These are phyloP conservation scores for Hypoxylon sp. DNA, from an alignment of 2,329 filamentous ascomycete species.

Conservation along the genomic window DNA sequence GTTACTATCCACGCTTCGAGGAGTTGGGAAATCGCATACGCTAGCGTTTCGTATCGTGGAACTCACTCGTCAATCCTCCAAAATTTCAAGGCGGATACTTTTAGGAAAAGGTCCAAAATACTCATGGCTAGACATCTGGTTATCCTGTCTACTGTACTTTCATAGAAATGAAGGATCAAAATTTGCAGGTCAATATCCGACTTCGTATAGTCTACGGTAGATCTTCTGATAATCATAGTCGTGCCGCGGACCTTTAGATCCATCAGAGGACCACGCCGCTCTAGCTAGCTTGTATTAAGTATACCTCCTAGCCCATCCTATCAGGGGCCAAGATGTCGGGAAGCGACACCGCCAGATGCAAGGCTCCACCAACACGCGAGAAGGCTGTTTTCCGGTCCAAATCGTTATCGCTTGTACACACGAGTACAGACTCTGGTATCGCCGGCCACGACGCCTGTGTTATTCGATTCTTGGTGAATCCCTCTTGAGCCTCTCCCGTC, in stretches of 20 bases:
- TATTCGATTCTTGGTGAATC: conserved; percentile 4
- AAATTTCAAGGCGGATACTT: conserved; percentile 30
- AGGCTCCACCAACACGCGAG: conserved; percentile 39
- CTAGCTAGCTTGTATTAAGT: conserved; percentile 20
- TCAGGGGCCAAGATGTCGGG: conserved; percentile 25
- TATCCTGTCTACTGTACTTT: conserved; percentile 16
- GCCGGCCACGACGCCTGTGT: neutral
- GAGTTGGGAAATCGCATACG: conserved; percentile 32
- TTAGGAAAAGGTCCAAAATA: conserved; percentile 19
- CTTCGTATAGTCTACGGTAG: conserved; percentile 35
- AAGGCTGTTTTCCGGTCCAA: conserved; percentile 28
- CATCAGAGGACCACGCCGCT: conserved; percentile 35
- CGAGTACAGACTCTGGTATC: conserved; percentile 14
- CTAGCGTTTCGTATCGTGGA: conserved; percentile 45
- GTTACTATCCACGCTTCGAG: conserved; percentile 17
- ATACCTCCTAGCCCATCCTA: conserved; percentile 19
- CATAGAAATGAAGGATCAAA: conserved; percentile 42
- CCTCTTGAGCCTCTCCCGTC: conserved; percentile 15
- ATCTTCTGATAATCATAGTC: conserved; percentile 40
- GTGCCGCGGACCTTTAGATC: conserved; percentile 42
- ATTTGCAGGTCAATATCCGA: conserved; percentile 35
- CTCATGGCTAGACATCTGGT: conserved; percentile 29
- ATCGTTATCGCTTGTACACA: conserved; percentile 26
- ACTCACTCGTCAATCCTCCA: conserved; percentile 26
- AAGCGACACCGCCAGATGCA: conserved; percentile 41